A percentile compares a stretch with the other conserved stretches of the same genome.
Conservation (phyloP, 345 rosid species). For the Barbarea vulgaris region DNA sequence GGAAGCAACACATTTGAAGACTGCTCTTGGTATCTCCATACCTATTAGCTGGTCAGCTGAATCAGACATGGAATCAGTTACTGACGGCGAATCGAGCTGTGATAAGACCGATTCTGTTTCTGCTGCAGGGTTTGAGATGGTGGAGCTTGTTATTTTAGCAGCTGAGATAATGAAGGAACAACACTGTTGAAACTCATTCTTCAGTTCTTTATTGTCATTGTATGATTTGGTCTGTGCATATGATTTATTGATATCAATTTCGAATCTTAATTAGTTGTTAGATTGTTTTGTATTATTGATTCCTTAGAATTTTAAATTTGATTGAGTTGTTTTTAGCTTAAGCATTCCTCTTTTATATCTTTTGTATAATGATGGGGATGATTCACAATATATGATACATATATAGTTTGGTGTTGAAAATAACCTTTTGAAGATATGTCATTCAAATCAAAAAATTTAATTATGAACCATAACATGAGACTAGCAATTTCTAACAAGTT, state of each 20-base stretch:
- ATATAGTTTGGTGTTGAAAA: too few species aligned
- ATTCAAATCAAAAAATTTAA: too few species aligned
- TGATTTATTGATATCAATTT: background rate
- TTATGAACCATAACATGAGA: too few species aligned
- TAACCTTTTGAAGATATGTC: too few species aligned
- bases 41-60: constrained; percentile 94
- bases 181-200: constrained; percentile 15
- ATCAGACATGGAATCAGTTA: constrained; percentile 49
- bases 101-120: constrained; percentile 73
- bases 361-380: background rate
- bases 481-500: too few species aligned
- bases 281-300: constrained; percentile 1
- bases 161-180: constrained; percentile 60
- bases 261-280: background rate
- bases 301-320: background rate
- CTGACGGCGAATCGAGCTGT: constrained; percentile 44
- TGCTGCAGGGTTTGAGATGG: constrained; percentile 97
- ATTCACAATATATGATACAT: too few species aligned
- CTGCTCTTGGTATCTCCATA: constrained; percentile 84
- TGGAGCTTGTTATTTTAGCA: constrained; percentile 84
- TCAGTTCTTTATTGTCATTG: background rate
- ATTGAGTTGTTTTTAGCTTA: background rate
- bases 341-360: background rate
- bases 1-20: constrained; percentile 83
- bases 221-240: constrained; percentile 19